These are phyloP conservation scores for Thermomucor indicae-seudaticae DNA, from an alignment of 371 early-diverging fungal genomes.

Conservation along the genomic window DNA sequence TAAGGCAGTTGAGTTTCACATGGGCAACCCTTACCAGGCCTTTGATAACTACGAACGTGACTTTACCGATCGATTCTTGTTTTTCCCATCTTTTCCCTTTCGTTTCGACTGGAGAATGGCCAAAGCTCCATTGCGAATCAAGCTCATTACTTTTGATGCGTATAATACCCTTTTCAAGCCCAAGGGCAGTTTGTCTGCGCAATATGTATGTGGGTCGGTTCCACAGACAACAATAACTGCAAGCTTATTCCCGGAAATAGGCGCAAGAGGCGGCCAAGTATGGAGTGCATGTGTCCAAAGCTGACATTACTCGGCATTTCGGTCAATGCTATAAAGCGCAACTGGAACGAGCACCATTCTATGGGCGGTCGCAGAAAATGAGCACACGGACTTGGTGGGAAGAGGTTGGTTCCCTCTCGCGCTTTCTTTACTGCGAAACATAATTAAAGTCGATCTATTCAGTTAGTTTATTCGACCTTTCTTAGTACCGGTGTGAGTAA, in stretches of 20 bases:
- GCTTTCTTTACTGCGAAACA: not conserved
- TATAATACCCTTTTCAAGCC: constrained; percentile 45
- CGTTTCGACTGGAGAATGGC: no score
- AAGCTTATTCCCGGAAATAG: constrained; percentile 9
- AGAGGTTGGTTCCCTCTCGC: constrained; percentile 17
- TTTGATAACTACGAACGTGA: no score
- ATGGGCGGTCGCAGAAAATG: constrained; percentile 34
- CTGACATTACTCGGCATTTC: constrained; percentile 28
- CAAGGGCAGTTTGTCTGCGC: constrained; percentile 23
- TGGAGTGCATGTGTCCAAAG: constrained; percentile 26
- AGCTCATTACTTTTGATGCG: constrained; percentile 41
- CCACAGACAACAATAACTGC: not conserved
- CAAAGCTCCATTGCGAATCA: constrained; percentile 11
- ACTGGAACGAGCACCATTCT: constrained; percentile 31
- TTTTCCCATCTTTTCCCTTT: no score
- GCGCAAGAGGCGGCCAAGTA: constrained; percentile 34
- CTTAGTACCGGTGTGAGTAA: constrained; percentile 22
- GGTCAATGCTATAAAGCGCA: constrained; percentile 31
- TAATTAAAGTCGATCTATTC: not conserved
- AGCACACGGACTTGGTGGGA: constrained; percentile 38
- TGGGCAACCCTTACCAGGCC: no score
- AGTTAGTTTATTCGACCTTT: constrained; percentile 38
- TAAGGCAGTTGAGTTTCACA: no score
- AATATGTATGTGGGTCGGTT: constrained; percentile 18
- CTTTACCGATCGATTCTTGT: no score